phyloP scores from a whole-genome alignment of 805 yeast genomes.

The Metschnikowia picachoensis region DNA sequence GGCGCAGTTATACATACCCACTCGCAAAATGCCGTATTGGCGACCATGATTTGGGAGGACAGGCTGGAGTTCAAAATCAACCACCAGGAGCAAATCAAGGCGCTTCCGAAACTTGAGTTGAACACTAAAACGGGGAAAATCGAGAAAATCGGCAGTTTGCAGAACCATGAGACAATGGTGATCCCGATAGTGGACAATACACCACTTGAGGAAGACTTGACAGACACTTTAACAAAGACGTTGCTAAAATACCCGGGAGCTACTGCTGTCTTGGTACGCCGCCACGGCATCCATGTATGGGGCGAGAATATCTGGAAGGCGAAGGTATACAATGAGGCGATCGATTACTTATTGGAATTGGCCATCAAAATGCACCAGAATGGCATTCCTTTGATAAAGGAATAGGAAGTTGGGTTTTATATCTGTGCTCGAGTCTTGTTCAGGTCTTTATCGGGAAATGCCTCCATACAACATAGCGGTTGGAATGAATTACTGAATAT shows the following conservation, averaged over 20 bases:
- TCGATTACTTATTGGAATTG: constrained; percentile 81
- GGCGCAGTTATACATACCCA: constrained; percentile 96
- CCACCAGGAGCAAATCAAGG: constrained; percentile 89
- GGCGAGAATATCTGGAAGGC: constrained; percentile 92
- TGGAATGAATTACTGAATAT: too few species aligned
- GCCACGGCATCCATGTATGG: constrained; percentile 98
- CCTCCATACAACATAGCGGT: too few species aligned
- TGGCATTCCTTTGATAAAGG: constrained; percentile 52
- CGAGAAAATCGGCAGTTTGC: constrained; percentile 62
- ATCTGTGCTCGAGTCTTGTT: too few species aligned
- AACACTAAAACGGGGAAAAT: constrained; percentile 35
- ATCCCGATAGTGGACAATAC: constrained; percentile 92
- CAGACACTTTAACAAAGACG: constrained; percentile 59
- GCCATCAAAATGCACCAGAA: constrained; percentile 77
- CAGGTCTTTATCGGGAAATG: too few species aligned
- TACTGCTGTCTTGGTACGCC: constrained; percentile 82
- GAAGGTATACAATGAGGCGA: constrained; percentile 86
- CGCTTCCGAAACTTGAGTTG: constrained; percentile 56
- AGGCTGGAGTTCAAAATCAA: constrained; percentile 68
- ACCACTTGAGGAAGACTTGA: constrained; percentile 82
- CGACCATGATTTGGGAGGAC: constrained; percentile 60
- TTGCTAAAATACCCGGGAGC: constrained; percentile 69
- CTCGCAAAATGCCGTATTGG: constrained; percentile 83
- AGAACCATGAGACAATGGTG: constrained; percentile 67
- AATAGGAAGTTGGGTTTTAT: background rate